Evolutionary conservation across 192 early-diverging fungal genomes (phyloP).

Genomic region (Coemansia sp.): DNA sequence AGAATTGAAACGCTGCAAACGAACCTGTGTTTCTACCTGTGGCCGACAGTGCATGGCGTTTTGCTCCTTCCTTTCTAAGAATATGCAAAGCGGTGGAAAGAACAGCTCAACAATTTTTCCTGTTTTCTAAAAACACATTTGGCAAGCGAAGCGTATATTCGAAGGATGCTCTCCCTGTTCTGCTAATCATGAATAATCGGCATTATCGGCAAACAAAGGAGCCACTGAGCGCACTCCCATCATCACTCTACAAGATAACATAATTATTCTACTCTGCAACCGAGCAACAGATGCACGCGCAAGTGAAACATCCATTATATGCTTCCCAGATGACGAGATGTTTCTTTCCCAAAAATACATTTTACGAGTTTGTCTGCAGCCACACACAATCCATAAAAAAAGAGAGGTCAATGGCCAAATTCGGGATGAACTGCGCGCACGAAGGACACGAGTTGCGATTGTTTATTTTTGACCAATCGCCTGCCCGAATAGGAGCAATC

Average conservation of each 20-base stretch:
- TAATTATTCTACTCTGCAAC: too few species aligned
- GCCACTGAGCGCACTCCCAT: background rate
- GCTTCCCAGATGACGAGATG: background rate
- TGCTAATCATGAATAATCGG: background rate
- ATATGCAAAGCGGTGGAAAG: background rate
- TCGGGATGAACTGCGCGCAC: background rate
- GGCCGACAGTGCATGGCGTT: background rate
- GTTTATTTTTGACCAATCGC: constrained; percentile 12
- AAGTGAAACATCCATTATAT: background rate
- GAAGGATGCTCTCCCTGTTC: background rate
- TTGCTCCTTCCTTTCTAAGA: background rate
- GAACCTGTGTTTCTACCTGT: background rate
- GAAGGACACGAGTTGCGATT: background rate
- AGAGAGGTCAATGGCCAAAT: background rate
- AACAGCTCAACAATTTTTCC: background rate
- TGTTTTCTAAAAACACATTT: too few species aligned
- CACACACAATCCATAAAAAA: background rate
- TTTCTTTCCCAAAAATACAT: background rate
- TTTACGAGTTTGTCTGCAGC: background rate
- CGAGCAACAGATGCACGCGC: background rate
- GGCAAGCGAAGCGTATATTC: background rate
- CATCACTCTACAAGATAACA: too few species aligned
- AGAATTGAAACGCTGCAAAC: background rate
- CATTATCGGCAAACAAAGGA: background rate
- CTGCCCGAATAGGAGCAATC: background rate